Evolutionary conservation across 2,329 filamentous ascomycete species (phyloP), one percentile per base, ranked within the genome.

Genomic region (Apiospora phragmitis): DNA sequence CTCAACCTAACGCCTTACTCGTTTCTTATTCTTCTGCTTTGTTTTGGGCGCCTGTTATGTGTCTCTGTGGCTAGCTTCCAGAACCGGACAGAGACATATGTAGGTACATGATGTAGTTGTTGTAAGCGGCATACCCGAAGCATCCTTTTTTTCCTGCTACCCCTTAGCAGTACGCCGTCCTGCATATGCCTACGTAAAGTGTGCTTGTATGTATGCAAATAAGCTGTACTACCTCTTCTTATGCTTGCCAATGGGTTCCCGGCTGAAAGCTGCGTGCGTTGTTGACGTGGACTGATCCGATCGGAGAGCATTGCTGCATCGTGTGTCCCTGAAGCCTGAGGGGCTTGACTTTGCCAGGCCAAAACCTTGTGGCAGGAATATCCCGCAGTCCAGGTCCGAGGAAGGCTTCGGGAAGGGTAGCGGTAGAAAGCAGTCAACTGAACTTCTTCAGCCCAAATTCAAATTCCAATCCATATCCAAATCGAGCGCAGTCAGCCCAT

Each of bases 331-430:
- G 55, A 24, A 62, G 55, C 32, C 55, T 14, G 32, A 62, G 55
- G 55, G 55, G 32, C 32, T 62, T 62, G 55, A 62, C 55, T 62
- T 62, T 62, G 29, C 55, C 55, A n/a, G 32, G 55, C 55, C 55
- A 62, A 62, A 62, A 62, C 55, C 55, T 62, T 38, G 35, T n/a
- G 11, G 21, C 38, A 18, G 32, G 32, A 62, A 62, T 62, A 62
- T 62, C 55, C 55, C 55, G 55, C 55, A 62, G 9, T 62, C 55
- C 55, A 62, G 55, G 55, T 62, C 6, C 21, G 55, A 62, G 32
- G 51, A 59, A 59, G 51, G 26, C 51, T 59, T 59, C 51, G 51
- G 51, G 55, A 62, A 62, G 32, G 29, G 18, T 18, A 62, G 7
- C 8, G 55, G n/a, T 62, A n/a, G 32, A n/a, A 35, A 38, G 18